Evolutionary conservation across 2,329 filamentous ascomycete species (phyloP).

Genomic region (Calcarisporium arbuscula): DNA sequence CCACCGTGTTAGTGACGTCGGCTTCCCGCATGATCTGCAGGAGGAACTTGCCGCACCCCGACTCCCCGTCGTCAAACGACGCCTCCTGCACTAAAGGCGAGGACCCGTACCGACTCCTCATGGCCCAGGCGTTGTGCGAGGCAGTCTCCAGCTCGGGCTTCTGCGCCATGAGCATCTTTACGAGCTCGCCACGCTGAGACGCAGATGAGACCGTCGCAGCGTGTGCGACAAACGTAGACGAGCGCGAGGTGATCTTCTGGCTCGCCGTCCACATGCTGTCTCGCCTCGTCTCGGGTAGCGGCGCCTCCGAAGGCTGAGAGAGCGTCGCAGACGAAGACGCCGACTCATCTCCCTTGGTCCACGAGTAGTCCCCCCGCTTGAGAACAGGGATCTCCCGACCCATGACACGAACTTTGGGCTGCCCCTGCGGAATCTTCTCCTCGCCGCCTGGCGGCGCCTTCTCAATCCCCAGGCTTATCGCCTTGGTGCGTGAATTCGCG

Average conservation of each 20-base stretch:
- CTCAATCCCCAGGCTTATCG: conserved; percentile 66
- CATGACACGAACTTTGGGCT: conserved; percentile 67
- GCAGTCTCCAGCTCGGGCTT: conserved; percentile 47
- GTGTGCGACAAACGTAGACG: conserved; percentile 53
- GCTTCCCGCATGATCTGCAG: conserved; percentile 47
- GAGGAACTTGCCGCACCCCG: conserved; percentile 50
- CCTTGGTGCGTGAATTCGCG: conserved; percentile 71
- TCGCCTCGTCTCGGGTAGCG: conserved; percentile 12
- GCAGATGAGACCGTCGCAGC: conserved; percentile 29
- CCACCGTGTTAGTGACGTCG: conserved; percentile 43
- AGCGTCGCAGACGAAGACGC: not conserved
- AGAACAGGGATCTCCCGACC: conserved; percentile 68
- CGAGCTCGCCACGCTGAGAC: conserved; percentile 35
- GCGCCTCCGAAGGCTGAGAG: conserved; percentile 11
- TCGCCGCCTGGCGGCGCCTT: conserved; percentile 59
- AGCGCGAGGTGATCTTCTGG: conserved; percentile 42
- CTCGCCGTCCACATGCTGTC: conserved; percentile 44
- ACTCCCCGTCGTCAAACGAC: conserved; percentile 56
- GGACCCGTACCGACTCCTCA: conserved; percentile 26
- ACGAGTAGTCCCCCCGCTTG: conserved; percentile 67
- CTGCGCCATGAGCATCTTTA: conserved; percentile 41
- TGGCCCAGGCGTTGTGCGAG: conserved; percentile 52
- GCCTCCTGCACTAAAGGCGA: conserved; percentile 40
- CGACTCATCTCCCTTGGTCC: conserved; percentile 15
- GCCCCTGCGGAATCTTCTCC: conserved; percentile 67